These are phyloP conservation scores for Aleurites moluccanus DNA, from an alignment of 441 rosid species.

Conservation along the genomic window DNA sequence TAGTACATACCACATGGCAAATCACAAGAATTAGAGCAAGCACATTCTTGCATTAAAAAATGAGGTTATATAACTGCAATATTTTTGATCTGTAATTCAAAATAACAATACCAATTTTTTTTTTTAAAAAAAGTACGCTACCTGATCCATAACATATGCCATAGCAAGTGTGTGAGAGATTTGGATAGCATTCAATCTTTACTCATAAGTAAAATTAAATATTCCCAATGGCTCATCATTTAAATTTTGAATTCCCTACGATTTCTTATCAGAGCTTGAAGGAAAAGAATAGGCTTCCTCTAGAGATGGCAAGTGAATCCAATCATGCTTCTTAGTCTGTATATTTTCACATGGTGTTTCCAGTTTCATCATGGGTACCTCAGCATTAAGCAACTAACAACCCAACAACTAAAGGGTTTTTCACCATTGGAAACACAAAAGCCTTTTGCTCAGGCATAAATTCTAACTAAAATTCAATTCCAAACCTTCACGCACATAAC, in stretches of 20 bases:
- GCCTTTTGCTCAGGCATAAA: constrained; percentile 62
- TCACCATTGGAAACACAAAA: constrained; percentile 87
- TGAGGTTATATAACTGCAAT: background rate
- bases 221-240: constrained; percentile 31
- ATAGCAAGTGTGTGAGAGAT: constrained; percentile 74
- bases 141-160: constrained; percentile 99
- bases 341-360: constrained; percentile 19
- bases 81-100: background rate
- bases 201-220: constrained; percentile 52
- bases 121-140: constrained; percentile 18
- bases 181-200: constrained; percentile 69
- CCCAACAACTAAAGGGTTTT: constrained; percentile 85
- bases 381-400: constrained; percentile 95
- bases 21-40: constrained; percentile 1
- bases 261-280: constrained; percentile 30
- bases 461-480: constrained; percentile 48
- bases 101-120: too few species aligned
- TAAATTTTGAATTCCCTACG: constrained; percentile 36
- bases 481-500: background rate
- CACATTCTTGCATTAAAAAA: background rate
- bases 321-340: constrained; percentile 28
- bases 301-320: constrained; percentile 40
- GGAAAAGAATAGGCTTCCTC: constrained; percentile 61
- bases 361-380: constrained; percentile 45
- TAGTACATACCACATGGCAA: background rate